A percentile compares a stretch with the other conserved stretches of the same genome.
These are phyloP conservation scores for Hygrophila difformis DNA, from an alignment of 257 asterid species.

Conservation along the genomic window DNA sequence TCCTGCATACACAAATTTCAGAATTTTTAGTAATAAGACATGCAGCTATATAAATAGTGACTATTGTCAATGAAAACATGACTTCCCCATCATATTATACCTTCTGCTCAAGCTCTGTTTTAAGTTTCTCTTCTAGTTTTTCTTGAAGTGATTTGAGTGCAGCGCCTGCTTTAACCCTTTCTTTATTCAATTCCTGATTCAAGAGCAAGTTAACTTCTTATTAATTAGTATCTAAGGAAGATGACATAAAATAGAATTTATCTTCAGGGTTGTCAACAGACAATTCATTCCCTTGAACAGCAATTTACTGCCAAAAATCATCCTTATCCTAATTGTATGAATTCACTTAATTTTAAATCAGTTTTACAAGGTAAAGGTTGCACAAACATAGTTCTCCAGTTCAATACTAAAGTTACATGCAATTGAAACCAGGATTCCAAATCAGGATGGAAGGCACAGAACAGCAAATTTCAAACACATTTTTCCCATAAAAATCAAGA, in stretches of 20 bases:
- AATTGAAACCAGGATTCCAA: background rate
- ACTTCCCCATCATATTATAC: slow-evolving; percentile 23
- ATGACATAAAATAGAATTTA: background rate
- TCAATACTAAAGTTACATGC: too few relatives aligned
- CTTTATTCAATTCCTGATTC: slow-evolving; percentile 76
- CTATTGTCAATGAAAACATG: background rate
- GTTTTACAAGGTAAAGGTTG: background rate
- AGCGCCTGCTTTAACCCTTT: slow-evolving; percentile 70
- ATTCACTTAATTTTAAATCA: slow-evolving; percentile 9
- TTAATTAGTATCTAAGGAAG: too few relatives aligned
- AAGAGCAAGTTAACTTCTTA: too few relatives aligned
- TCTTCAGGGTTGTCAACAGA: background rate
- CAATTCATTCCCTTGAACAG: slow-evolving; percentile 9
- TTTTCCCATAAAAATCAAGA: too few relatives aligned
- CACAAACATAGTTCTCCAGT: too few relatives aligned
- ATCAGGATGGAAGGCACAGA: background rate
- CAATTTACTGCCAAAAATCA: slow-evolving; percentile 9
- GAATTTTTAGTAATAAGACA: background rate
- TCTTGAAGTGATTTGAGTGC: slow-evolving; percentile 89
- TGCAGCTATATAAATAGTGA: background rate
- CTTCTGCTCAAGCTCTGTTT: slow-evolving; percentile 67
- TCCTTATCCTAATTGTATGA: slow-evolving; percentile 13
- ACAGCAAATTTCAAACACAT: too few relatives aligned
- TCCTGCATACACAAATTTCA: slow-evolving; percentile 44
- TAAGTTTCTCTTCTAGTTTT: slow-evolving; percentile 53